Evolutionary conservation across 257 asterid species (phyloP), one percentile per base, ranked within the genome.

Genomic region (Craterostigma plantagineum): DNA sequence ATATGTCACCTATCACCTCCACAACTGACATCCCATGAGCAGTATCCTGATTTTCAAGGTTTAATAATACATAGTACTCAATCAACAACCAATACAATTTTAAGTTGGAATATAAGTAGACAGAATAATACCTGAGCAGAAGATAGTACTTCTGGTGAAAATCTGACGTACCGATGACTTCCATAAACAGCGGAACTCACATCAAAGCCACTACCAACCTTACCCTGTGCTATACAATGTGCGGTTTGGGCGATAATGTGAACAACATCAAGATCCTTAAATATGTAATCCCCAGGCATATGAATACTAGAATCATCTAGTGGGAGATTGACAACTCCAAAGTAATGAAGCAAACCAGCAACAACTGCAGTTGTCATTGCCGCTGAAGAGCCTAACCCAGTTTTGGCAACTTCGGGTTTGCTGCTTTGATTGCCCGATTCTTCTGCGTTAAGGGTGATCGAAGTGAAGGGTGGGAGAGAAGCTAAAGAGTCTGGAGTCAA

Each of bases 301-400:
- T 63, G 65, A 49, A 49, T 56, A 51, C 47, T 53, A n/a, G 48
- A 51, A 41, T 23, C 30, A 23, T 44, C 58, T n/a, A 67, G 54
- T 42, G 93, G 75, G 62, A 82, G 81, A 46, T 62, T 63, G 69
- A 80, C 95, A 42, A 83, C 84, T 56, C 82, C 85, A 37, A 90
- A 75, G 63, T 79, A 79, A 57, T 75, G 87, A 59, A 90, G 94
- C 60, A 90, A 69, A 56, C 92, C 73, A 54, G 93, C 83, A 50
- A 72, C 95, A 52, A 90, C 99, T 9, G 95, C 95, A 61, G 95
- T 83, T 58, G 95, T 90, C 99, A 83, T 90, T 39, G 99, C 99
- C 38, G 99, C 99, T 14, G 99, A 90, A 10, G 99, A 90, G 53
- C 99, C 99, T 77, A 90, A 57, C 35, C 99, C 99, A 50, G 99